Conservation (phyloP, 805 yeast genomes). For the Metschnikowia santaceciliae region DNA sequence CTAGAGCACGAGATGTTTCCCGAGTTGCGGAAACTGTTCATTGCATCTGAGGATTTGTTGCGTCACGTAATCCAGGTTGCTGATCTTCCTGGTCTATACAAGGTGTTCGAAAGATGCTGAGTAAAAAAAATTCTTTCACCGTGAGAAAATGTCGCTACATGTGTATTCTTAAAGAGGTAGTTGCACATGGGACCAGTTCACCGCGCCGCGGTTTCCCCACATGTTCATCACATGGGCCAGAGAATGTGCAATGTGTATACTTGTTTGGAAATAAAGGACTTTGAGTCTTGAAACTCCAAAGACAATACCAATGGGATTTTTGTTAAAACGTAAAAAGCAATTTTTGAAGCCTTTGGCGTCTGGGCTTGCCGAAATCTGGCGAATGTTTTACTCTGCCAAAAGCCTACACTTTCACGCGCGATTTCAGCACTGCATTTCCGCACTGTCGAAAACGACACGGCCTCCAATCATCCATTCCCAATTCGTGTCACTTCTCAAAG, state of each 20-base stretch:
- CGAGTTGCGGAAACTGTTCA: constrained; percentile 51
- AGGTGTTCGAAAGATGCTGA: constrained; percentile 88
- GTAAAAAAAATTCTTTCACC: neutral
- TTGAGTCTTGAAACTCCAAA: neutral
- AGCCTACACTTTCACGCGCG: constrained; percentile 5
- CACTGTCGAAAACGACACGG: constrained; percentile 1
- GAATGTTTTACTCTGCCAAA: neutral
- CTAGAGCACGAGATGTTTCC: constrained; percentile 68
- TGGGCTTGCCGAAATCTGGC: neutral
- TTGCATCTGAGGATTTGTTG: constrained; percentile 55
- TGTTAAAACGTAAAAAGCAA: neutral
- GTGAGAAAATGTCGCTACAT: neutral
- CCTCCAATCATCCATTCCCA: neutral
- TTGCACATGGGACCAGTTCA: neutral
- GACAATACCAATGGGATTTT: no score
- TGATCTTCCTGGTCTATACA: constrained; percentile 83
- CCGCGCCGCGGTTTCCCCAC: constrained; percentile 1
- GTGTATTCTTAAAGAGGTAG: neutral
- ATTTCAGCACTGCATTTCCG: constrained; percentile 1
- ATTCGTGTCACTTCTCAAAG: neutral
- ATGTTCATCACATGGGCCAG: neutral
- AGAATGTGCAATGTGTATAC: neutral
- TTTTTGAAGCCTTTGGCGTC: neutral
- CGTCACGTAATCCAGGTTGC: constrained; percentile 78
- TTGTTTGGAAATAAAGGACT: neutral